These are phyloP conservation scores for Tulasnella sp. DNA, from an alignment of 768 basidiomycete genomes.

Conservation along the genomic window DNA sequence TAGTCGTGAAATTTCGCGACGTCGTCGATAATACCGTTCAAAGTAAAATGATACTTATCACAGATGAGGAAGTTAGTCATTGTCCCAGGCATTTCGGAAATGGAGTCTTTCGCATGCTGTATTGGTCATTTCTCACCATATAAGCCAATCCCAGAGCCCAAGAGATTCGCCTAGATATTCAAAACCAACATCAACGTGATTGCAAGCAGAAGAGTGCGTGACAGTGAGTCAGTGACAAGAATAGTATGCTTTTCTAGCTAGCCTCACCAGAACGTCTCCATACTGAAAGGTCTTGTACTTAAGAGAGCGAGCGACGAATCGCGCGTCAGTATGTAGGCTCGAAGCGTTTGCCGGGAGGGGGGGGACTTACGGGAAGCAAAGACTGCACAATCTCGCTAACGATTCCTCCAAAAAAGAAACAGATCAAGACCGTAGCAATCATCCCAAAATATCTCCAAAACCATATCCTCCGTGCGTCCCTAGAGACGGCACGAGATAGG, in stretches of 20 bases:
- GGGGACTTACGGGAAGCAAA: conserved; percentile 56
- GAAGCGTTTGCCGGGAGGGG: conserved; percentile 17
- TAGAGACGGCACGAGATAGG: conserved; percentile 24
- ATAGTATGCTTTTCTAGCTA: conserved; percentile 6
- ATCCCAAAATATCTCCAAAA: conserved; percentile 69
- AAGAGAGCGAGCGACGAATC: not conserved
- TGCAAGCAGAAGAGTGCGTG: conserved; percentile 17
- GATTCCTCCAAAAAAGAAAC: conserved; percentile 71
- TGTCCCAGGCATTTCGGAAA: not conserved
- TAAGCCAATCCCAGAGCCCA: conserved; percentile 62
- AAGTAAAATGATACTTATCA: conserved; percentile 39
- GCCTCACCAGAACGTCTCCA: conserved; percentile 57
- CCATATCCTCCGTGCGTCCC: conserved; percentile 73
- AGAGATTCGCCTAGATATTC: conserved; percentile 54
- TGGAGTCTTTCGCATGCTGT: not conserved
- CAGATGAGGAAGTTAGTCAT: not conserved
- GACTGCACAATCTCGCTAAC: conserved; percentile 76
- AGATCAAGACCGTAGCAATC: conserved; percentile 56
- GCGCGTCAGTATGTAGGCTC: not conserved
- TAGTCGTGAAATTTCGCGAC: conserved; percentile 73
- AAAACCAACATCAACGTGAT: conserved; percentile 13
- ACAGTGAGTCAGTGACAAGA: not conserved
- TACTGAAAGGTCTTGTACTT: conserved; percentile 64
- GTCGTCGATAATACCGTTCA: conserved; percentile 64
- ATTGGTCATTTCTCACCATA: conserved; percentile 33